Evolutionary conservation across 371 early-diverging fungal species (phyloP).

Genomic region (Apophysomyces elegans): DNA sequence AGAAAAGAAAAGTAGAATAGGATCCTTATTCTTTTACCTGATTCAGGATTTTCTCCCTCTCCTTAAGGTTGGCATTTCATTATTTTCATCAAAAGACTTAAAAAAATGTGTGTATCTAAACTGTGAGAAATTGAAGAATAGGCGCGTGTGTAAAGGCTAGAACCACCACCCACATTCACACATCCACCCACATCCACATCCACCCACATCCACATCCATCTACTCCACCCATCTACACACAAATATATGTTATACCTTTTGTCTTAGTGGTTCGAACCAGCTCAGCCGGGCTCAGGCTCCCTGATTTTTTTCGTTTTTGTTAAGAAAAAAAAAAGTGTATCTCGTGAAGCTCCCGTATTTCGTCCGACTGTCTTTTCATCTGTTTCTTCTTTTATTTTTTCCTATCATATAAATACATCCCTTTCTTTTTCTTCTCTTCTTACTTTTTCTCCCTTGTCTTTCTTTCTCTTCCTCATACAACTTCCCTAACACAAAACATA

Average conservation of each 20-base stretch:
- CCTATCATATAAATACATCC: constrained; percentile 6
- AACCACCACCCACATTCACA: not conserved
- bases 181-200: too few species aligned
- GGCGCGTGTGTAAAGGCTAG: not conserved
- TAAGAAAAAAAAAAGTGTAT: too few species aligned
- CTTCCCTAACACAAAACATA: not conserved
- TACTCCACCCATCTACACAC: not conserved
- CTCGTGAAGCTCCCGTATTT: too few species aligned
- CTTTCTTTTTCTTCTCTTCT: constrained; percentile 9
- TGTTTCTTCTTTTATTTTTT: not conserved
- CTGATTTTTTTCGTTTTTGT: not conserved
- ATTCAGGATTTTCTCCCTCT: not conserved
- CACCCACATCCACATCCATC: too few species aligned
- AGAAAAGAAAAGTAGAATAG: too few species aligned
- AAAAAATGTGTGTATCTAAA: not conserved
- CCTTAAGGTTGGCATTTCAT: constrained; percentile 2
- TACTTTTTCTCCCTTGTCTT: not conserved
- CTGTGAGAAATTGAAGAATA: not conserved
- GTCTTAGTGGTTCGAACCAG: not conserved
- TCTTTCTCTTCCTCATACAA: not conserved
- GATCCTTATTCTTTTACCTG: not conserved
- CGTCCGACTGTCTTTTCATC: not conserved
- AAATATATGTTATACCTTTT: too few species aligned
- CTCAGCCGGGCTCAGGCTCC: constrained; percentile 5
- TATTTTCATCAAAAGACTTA: not conserved